Conservation (phyloP, 768 basidiomycete genomes). For the Cyathus striatus region DNA sequence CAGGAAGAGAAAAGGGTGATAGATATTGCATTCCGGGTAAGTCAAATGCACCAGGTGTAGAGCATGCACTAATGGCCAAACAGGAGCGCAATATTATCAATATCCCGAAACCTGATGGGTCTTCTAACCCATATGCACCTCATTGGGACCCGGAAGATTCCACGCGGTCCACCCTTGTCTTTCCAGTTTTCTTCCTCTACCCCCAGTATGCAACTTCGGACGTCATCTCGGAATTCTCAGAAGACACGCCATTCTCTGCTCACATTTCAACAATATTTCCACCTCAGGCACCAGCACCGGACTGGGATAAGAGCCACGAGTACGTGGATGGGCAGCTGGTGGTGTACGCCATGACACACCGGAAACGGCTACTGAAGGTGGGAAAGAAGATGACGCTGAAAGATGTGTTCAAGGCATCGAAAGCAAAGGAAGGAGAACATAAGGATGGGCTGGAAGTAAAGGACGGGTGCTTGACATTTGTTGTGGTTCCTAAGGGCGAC, state of each 20-base stretch:
- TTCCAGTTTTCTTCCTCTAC: constrained; percentile 92
- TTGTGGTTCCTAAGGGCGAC: constrained; percentile 70
- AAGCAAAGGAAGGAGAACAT: constrained; percentile 51
- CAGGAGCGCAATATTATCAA: constrained; percentile 74
- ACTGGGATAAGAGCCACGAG: constrained; percentile 73
- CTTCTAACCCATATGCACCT: constrained; percentile 54
- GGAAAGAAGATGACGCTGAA: constrained; percentile 85
- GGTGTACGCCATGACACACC: constrained; percentile 78
- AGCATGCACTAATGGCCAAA: too few species aligned
- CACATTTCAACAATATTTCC: constrained; percentile 85
- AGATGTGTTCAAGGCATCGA: constrained; percentile 66
- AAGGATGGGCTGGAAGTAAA: constrained; percentile 81
- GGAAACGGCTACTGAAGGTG: constrained; percentile 79
- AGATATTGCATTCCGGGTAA: constrained; percentile 59
- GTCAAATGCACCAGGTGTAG: constrained; percentile 11
- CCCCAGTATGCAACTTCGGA: constrained; percentile 89
- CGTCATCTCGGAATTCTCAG: constrained; percentile 79
- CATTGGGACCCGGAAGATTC: constrained; percentile 66
- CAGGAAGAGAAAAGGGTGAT: constrained; percentile 50
- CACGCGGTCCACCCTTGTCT: constrained; percentile 52
- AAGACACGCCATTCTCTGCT: constrained; percentile 76
- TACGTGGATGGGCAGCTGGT: constrained; percentile 62
- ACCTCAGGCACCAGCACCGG: constrained; percentile 52
- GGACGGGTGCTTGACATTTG: constrained; percentile 78
- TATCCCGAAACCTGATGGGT: constrained; percentile 45